Evolutionary conservation across 2,329 filamentous ascomycete genomes (phyloP).

Genomic region (Pseudogymnoascus sp.): DNA sequence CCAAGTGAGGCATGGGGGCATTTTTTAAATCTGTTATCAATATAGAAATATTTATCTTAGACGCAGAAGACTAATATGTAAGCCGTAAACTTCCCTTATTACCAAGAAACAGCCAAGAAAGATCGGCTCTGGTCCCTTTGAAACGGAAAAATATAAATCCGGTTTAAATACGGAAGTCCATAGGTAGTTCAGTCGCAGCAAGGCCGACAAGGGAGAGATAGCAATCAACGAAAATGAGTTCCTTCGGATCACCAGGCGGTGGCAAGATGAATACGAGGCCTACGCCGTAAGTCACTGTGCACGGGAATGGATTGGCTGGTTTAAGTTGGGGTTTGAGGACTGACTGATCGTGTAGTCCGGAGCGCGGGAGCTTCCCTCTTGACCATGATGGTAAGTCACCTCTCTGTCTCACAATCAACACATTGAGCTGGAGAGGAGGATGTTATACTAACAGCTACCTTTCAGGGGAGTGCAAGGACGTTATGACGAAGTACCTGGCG

Average conservation of each 20-base stretch:
- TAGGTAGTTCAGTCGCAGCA: background rate
- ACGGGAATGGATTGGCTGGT: background rate
- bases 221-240: conserved; percentile 41
- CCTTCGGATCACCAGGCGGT: conserved; percentile 64
- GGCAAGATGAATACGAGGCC: conserved; percentile 56
- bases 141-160: background rate
- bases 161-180: conserved; percentile 1
- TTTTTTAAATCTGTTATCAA: background rate
- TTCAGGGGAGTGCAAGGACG: conserved; percentile 80
- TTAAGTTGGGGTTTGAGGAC: background rate
- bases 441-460: background rate
- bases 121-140: background rate
- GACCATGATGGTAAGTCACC: conserved; percentile 67
- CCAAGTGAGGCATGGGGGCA: background rate
- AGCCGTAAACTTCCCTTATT: background rate
- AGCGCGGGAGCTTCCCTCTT: conserved; percentile 90
- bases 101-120: background rate
- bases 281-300: conserved; percentile 49
- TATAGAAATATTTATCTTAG: background rate
- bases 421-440: conserved; percentile 10
- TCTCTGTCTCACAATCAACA: conserved; percentile 11
- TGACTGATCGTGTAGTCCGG: conserved; percentile 48
- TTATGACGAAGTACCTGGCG: conserved; percentile 75
- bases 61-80: too few species aligned
- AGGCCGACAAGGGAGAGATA: background rate